These are phyloP conservation scores for Zygotorulaspora florentina DNA, from an alignment of 805 yeast species.

Conservation along the genomic window DNA sequence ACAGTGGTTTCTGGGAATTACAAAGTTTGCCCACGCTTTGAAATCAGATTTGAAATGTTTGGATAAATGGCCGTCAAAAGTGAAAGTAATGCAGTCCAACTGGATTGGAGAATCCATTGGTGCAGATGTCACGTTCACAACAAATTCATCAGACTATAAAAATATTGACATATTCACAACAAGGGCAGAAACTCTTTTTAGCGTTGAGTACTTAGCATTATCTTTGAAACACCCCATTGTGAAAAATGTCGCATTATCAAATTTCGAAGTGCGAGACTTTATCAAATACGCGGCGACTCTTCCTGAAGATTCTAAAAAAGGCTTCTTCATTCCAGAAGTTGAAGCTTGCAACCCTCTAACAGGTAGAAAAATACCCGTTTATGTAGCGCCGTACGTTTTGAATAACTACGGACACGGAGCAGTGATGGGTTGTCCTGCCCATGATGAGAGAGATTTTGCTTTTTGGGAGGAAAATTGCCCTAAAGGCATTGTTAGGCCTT, in stretches of 20 bases:
- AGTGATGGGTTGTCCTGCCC: slow-evolving; percentile 98
- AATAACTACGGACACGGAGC: slow-evolving; percentile 86
- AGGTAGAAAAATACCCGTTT: slow-evolving; percentile 57
- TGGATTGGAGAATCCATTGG: slow-evolving; percentile 94
- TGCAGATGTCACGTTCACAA: slow-evolving; percentile 56
- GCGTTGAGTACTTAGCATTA: slow-evolving; percentile 79
- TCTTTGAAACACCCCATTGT: slow-evolving; percentile 68
- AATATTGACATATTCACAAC: slow-evolving; percentile 69
- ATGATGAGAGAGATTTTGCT: slow-evolving; percentile 75
- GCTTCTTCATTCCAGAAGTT: slow-evolving; percentile 47
- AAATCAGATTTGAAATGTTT: slow-evolving; percentile 59
- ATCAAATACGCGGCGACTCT: slow-evolving; percentile 37
- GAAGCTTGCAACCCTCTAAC: slow-evolving; percentile 57
- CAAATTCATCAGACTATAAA: slow-evolving; percentile 23
- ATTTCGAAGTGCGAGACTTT: slow-evolving; percentile 45
- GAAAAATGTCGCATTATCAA: slow-evolving; percentile 34
- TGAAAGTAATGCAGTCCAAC: slow-evolving; percentile 82
- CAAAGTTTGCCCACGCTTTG: slow-evolving; percentile 69
- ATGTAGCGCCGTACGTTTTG: slow-evolving; percentile 86
- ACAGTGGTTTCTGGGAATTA: slow-evolving; percentile 94
- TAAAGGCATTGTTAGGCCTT: slow-evolving; percentile 36
- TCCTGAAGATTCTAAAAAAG: slow-evolving; percentile 52
- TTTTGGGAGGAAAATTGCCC: slow-evolving; percentile 73
- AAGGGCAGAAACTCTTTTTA: slow-evolving; percentile 80
- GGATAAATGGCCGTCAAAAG: slow-evolving; percentile 81